Percentiles rank a stretch among this genome's conserved stretches.
Conservation (phyloP, 2,329 filamentous ascomycete genomes). For the Balansia obtecta region DNA sequence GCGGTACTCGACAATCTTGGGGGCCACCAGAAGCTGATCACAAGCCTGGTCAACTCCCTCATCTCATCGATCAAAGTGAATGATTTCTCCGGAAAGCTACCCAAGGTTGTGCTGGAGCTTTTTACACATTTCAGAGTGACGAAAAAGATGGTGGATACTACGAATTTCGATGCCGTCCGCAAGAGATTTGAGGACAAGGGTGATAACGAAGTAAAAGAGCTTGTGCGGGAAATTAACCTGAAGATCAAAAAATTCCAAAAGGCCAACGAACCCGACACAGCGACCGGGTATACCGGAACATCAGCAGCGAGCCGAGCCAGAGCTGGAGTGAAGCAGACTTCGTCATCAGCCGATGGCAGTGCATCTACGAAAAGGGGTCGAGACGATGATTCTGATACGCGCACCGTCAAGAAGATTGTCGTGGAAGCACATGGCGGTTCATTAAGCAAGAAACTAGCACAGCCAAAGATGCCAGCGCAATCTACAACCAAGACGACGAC, state of each 20-base stretch:
- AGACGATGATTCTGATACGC: constrained; percentile 27
- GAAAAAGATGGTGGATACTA: constrained; percentile 47
- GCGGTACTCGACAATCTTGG: constrained; percentile 46
- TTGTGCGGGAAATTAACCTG: constrained; percentile 44
- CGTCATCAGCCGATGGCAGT: constrained; percentile 10
- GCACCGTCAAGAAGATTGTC: constrained; percentile 29
- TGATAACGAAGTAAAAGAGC: constrained; percentile 49
- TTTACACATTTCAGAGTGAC: constrained; percentile 51
- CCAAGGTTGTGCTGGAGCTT: constrained; percentile 45
- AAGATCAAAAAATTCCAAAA: constrained; percentile 30
- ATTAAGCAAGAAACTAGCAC: constrained; percentile 28
- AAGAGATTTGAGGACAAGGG: constrained; percentile 50
- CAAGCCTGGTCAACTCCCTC: constrained; percentile 40
- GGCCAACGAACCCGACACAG: constrained; percentile 19
- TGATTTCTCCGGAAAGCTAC: constrained; percentile 39
- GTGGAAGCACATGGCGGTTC: constrained; percentile 25
- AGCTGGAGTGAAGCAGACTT: constrained; percentile 17
- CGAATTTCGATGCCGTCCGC: constrained; percentile 53
- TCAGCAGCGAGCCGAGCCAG: constrained; percentile 27
- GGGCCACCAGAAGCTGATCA: constrained; percentile 42
- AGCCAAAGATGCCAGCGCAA: constrained; percentile 21
- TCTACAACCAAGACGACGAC: constrained; percentile 15
- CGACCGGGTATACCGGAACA: constrained; percentile 26
- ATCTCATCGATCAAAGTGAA: constrained; percentile 39
- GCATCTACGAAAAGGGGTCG: constrained; percentile 23